Evolutionary conservation across 2,329 filamentous ascomycete species (phyloP), one percentile per base, ranked within the genome.

Genomic region (Colletotrichum tropicicola): DNA sequence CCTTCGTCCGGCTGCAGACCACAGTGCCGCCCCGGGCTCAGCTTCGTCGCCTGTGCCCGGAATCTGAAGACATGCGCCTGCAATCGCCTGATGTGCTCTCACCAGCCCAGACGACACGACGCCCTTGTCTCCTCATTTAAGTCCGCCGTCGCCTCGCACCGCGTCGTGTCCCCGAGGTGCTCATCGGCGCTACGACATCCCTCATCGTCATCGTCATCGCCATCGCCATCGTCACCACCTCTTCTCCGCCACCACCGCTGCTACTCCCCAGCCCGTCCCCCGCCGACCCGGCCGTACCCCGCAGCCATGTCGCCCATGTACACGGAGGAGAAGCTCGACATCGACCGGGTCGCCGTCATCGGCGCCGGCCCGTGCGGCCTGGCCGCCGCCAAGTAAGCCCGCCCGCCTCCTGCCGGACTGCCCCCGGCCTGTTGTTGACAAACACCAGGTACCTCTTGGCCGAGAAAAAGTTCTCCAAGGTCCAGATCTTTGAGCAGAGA

Each of bases 331-430:
- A 64, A 53, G 32, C 37, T 76, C 43, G 68, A 73, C 30, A 68
- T 87, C 23, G 78, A 80, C 57, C 82, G 78, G 13, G 82, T 93
- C 68, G 90, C 89, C 65, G 84, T 94, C 44, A 88, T 94, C 65
- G 91, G 91, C n/a, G 91, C 89, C 12, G 91, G 91, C 1, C 89
- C 91, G 1, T 86, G 85, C 65, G 91, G 92, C 7, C 79, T 93
- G 3, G 86, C 87, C 57, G 87, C 88, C 30, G 90, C 76, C 35
- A 79, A 75, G 77, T 78, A 71, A 52, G 70, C 45, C 28, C 30
- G 48, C 15, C 25, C 10, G 9, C 37, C 8, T 28, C 19, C 39
- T n/a, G n/a, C n/a, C n/a, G n/a, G 41, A 23, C 19, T 3, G 9
- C 25, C 17, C 23, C 23, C 3, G 17, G 8, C 27, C 5, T 12